Conservation (phyloP, 495 filamentous ascomycete genomes). For the Aspergillus haitiensis region DNA sequence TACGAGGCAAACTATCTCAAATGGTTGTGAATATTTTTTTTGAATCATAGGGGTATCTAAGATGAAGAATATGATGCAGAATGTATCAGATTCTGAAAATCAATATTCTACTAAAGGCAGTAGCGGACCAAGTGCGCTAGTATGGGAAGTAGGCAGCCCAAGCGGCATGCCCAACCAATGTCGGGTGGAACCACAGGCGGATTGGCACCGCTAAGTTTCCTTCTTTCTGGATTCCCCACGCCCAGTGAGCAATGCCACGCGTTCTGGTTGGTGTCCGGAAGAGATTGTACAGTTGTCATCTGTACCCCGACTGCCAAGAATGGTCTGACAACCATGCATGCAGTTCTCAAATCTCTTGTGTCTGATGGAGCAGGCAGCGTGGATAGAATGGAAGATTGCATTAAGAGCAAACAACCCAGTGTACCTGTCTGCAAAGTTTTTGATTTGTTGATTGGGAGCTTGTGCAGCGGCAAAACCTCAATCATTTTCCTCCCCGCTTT, state of each 20-base stretch:
- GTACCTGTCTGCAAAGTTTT: constrained; percentile 4
- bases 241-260: constrained; percentile 11
- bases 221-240: constrained; percentile 12
- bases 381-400: not conserved
- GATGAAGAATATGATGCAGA: constrained; percentile 15
- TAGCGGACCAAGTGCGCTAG: constrained; percentile 3
- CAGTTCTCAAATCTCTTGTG: not conserved
- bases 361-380: not conserved
- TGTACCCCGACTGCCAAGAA: constrained; percentile 1
- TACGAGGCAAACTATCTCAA: not conserved
- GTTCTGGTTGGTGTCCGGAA: not conserved
- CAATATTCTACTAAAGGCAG: constrained; percentile 14
- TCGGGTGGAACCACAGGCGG: constrained; percentile 20
- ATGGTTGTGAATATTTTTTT: constrained; percentile 1
- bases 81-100: constrained; percentile 1
- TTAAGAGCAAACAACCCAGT: constrained; percentile 2
- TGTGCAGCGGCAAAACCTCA: constrained; percentile 22
- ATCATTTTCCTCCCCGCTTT: constrained; percentile 45
- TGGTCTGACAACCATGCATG: not conserved
- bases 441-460: constrained; percentile 1
- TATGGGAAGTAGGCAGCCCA: constrained; percentile 10
- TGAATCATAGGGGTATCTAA: constrained; percentile 26
- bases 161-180: constrained; percentile 21
- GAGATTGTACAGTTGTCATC: constrained; percentile 10
- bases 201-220: constrained; percentile 7